Evolutionary conservation across 1,284 basidiomycete species (phyloP).

Genomic region (Coniferiporia weirii): DNA sequence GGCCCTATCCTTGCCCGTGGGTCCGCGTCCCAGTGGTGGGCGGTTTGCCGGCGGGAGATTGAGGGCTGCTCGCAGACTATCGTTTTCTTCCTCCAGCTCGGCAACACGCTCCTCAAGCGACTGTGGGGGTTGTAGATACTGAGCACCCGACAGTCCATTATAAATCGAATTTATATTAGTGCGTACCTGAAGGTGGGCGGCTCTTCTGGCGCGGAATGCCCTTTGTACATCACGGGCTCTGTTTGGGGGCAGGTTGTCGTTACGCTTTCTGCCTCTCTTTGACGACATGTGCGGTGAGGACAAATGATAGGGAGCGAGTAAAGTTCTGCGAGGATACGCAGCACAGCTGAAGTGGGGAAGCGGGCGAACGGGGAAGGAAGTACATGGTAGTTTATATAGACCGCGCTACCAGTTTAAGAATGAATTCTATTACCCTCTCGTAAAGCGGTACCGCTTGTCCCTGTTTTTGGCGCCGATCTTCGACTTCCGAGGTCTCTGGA

Average conservation of each 20-base stretch:
- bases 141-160: neutral
- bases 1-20: conserved; percentile 77
- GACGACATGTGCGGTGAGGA: conserved; percentile 54
- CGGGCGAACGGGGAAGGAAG: conserved; percentile 19
- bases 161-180: neutral
- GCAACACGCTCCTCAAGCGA: conserved; percentile 78
- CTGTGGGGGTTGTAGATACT: conserved; percentile 35
- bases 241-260: conserved; percentile 88
- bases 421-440: neutral
- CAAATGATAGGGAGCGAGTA: conserved; percentile 2
- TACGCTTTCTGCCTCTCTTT: conserved; percentile 85
- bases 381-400: conserved; percentile 12
- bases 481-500: conserved; percentile 2
- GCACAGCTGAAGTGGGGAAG: conserved; percentile 22
- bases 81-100: conserved; percentile 83
- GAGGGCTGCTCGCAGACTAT: conserved; percentile 67
- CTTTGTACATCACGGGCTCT: conserved; percentile 89
- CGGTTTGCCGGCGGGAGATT: conserved; percentile 72
- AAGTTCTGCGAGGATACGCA: conserved; percentile 19
- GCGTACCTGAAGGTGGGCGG: conserved; percentile 78
- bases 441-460: conserved; percentile 8
- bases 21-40: conserved; percentile 69
- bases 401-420: conserved; percentile 4
- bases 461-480: conserved; percentile 14
- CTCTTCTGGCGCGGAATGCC: conserved; percentile 86